Base-by-base conservation (phyloP, 139 green algal species). In the Tetradesmus lagerheimii region DNA sequence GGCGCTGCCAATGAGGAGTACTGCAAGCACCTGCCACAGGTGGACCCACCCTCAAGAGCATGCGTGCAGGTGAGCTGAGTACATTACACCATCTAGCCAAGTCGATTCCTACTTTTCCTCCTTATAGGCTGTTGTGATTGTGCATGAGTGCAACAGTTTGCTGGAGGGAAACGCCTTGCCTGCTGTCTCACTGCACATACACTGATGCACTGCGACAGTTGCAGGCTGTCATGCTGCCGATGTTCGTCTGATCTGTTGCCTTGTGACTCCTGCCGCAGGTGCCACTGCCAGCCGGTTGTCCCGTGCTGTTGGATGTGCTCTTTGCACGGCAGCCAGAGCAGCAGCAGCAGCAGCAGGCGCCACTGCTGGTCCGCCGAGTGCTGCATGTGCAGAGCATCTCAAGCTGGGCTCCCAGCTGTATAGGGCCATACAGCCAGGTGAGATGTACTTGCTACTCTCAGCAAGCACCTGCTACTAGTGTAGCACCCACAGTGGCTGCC, bases 331-430 rank as follows among this genome's bases (percentile, higher is more conserved):
- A 74, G 31, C n/a, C 27, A 12, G 31, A 66, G 29, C 84, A 81
- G 64, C 84, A 80, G 62, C 64, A 81, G 84, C 66, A 78, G 41
- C 67, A 81, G 37, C 35, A 89, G 83, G 39, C 66, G 64, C 83
- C 43, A 29, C 67, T 35, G 11, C 11, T 39, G 35, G 85, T 50
- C 12, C 34, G 39, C 20, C 92, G 77, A 27, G 96, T 98, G 83
- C 93, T 99, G 84, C 98, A 99, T 91, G 98, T 99, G 91, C 98
- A 99, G 94, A 98, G 95, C 93, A 96, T 99, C 66, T 99, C 96
- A 8, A 41, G 80, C n/a, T 99, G 98, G 98, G 98, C 98, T 25
- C 98, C 98, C 16, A 92, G 91, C 35, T 99, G 98, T 95, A 99
- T 99, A 76, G 98, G 98, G 5, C 98, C 98, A 1, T 99, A 99